Conservation (phyloP, 2,329 filamentous ascomycete species). For the Knoxdaviesia capensis region DNA sequence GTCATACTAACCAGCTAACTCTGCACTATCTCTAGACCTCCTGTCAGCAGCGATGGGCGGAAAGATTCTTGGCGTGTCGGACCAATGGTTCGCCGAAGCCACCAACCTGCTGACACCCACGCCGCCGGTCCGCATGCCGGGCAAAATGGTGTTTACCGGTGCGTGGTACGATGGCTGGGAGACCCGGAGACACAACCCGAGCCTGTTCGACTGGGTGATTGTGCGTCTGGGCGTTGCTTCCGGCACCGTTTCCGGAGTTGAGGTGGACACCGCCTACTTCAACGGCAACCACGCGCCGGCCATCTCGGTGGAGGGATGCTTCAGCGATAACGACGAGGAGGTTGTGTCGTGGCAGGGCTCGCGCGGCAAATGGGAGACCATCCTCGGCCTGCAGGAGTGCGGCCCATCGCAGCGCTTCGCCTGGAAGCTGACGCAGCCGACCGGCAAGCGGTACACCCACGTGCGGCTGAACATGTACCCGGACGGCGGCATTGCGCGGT, state of each 20-base stretch:
- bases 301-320: conserved; percentile 59
- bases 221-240: conserved; percentile 48
- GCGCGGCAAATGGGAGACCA: conserved; percentile 48
- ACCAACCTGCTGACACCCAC: conserved; percentile 43
- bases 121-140: conserved; percentile 38
- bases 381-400: conserved; percentile 49
- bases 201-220: conserved; percentile 46
- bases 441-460: conserved; percentile 54
- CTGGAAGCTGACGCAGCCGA: conserved; percentile 43
- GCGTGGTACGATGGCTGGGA: conserved; percentile 58
- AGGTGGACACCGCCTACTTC: conserved; percentile 69
- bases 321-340: conserved; percentile 41
- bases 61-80: conserved; percentile 43
- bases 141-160: conserved; percentile 49
- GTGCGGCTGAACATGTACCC: conserved; percentile 71
- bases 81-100: conserved; percentile 50
- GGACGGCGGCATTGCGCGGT: conserved; percentile 65
- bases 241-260: conserved; percentile 51
- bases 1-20: too few relatives aligned
- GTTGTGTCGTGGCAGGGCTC: conserved; percentile 40
- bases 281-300: conserved; percentile 65
- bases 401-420: conserved; percentile 54
- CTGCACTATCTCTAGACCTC: conserved; percentile 23
- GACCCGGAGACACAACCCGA: conserved; percentile 43
- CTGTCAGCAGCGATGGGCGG: conserved; percentile 40